Percentiles rank a stretch among this genome's conserved stretches.
phyloP scores from a whole-genome alignment of 2,329 filamentous ascomycete species.

The Penicillium occitanis region DNA sequence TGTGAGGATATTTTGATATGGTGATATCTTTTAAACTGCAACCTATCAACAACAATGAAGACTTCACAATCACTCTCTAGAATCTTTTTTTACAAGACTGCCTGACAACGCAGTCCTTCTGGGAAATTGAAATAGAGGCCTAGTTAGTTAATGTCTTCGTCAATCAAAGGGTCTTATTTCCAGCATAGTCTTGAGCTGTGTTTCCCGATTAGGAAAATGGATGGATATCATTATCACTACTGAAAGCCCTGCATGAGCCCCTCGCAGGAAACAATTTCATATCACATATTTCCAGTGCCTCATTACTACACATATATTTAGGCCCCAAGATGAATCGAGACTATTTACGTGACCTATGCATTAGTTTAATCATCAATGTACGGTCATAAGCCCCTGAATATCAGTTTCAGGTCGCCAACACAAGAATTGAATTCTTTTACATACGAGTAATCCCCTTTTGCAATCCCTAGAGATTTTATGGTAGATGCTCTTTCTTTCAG shows the following conservation, averaged over 20 bases:
- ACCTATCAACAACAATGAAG: neutral
- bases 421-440: neutral
- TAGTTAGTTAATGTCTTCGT: neutral
- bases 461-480: too few relatives aligned
- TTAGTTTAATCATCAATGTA: neutral
- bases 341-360: neutral
- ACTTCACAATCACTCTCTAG: neutral
- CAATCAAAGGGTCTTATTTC: neutral
- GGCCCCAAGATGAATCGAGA: neutral
- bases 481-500: neutral
- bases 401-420: neutral
- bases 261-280: conserved; percentile 13
- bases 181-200: neutral
- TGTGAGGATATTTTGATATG: neutral
- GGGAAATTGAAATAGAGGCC: neutral
- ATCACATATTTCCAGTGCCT: neutral
- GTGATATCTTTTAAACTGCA: neutral
- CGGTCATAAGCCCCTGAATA: neutral
- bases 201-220: neutral
- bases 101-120: neutral
- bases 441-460: neutral
- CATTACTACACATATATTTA: neutral
- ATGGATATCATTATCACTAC: neutral
- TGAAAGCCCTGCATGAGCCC: conserved; percentile 13
- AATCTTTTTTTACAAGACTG: neutral